Evolutionary conservation across 805 yeast species (phyloP).

Genomic region (Candida jianshihensis): DNA sequence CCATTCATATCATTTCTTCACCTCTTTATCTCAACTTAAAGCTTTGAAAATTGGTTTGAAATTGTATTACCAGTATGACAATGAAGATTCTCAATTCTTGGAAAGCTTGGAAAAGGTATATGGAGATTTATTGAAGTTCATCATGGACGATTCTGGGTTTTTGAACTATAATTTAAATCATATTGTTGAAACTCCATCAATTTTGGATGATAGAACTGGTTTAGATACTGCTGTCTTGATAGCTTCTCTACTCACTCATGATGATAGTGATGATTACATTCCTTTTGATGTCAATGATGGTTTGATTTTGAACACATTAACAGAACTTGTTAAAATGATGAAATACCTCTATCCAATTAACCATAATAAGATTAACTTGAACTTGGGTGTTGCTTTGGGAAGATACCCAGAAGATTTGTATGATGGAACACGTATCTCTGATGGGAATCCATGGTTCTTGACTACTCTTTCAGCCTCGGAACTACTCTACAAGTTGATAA

Average conservation of each 20-base stretch:
- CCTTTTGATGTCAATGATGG: constrained; percentile 61
- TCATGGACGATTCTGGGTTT: constrained; percentile 28
- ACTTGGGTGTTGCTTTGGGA: constrained; percentile 62
- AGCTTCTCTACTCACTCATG: constrained; percentile 35
- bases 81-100: constrained; percentile 21
- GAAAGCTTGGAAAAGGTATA: constrained; percentile 15
- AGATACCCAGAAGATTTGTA: constrained; percentile 91
- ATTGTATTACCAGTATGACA: constrained; percentile 28
- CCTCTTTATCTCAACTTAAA: constrained; percentile 64
- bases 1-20: constrained; percentile 69
- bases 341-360: constrained; percentile 73
- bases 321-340: constrained; percentile 61
- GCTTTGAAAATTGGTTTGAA: constrained; percentile 54
- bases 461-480: constrained; percentile 67
- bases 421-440: constrained; percentile 63
- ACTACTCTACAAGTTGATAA: constrained; percentile 47
- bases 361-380: constrained; percentile 34
- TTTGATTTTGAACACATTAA: constrained; percentile 54
- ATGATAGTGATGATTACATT: constrained; percentile 39
- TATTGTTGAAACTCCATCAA: constrained; percentile 62
- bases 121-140: constrained; percentile 20
- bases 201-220: constrained; percentile 50
- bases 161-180: constrained; percentile 38
- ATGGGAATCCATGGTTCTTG: constrained; percentile 94
- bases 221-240: constrained; percentile 69